Conservation (phyloP, 2,329 filamentous ascomycete species). For the Fusarium sp. region DNA sequence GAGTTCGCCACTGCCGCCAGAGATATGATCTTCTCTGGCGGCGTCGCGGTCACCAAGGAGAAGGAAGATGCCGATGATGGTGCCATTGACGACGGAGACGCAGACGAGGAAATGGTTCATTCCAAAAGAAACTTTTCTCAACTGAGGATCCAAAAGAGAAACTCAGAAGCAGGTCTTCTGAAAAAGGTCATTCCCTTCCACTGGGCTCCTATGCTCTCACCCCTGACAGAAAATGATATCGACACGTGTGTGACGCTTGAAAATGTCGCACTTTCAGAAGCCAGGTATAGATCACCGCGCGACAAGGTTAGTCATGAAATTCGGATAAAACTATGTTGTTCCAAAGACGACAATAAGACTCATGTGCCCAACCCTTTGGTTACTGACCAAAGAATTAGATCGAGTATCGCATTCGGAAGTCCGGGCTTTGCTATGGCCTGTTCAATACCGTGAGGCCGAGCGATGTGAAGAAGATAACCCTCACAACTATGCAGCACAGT, state of each 20-base stretch:
- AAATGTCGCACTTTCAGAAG: conserved; percentile 65
- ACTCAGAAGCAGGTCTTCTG: conserved; percentile 50
- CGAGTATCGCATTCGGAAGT: conserved; percentile 51
- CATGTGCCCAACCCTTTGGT: not conserved
- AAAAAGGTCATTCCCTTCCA: conserved; percentile 66
- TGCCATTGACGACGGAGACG: conserved; percentile 58
- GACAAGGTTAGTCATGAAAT: conserved; percentile 62
- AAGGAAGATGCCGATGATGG: conserved; percentile 42
- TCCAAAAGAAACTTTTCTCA: conserved; percentile 57
- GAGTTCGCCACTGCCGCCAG: conserved; percentile 48
- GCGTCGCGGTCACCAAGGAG: conserved; percentile 17
- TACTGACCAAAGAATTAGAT: conserved; percentile 40
- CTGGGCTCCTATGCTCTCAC: conserved; percentile 73
- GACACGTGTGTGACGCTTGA: conserved; percentile 70
- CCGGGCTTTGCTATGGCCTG: conserved; percentile 79
- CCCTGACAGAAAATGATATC: conserved; percentile 75
- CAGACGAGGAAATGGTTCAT: conserved; percentile 54
- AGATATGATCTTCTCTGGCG: conserved; percentile 46
- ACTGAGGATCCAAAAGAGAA: conserved; percentile 54
- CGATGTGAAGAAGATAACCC: conserved; percentile 60
- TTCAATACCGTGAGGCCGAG: conserved; percentile 74
- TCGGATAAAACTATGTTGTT: not conserved
- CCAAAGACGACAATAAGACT: not conserved
- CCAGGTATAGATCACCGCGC: conserved; percentile 62
- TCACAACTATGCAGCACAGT: conserved; percentile 64